Base-by-base conservation (phyloP, 192 early-diverging fungal species). In the Linnemannia exigua region DNA sequence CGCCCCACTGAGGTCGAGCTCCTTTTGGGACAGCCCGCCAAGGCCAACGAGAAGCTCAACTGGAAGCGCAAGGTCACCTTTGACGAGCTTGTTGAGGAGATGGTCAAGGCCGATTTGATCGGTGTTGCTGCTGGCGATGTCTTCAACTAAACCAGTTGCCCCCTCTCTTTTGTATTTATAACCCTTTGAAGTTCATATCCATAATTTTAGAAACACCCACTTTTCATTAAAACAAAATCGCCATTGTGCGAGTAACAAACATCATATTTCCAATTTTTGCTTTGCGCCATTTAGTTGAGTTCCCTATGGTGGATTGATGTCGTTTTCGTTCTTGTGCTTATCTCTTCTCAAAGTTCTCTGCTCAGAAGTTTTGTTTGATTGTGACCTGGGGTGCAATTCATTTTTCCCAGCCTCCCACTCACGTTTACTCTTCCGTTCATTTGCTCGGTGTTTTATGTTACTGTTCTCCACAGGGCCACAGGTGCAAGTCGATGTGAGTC, bases 1-100 rank as follows among this genome's bases (percentile, higher is more conserved):
- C 93, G 95, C 76, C 95, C 95, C 48, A 92, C 95, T 35, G 95
- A 96, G 87, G 95, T 96, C 36, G 95, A 96, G 71, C 75, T 95
- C 8, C 87, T 96, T 58, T 83, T 95, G 70, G 95, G 95, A 71
- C 90, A 95, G 77, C 94, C 95, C 51, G 78, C 92, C 22, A 96
- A 96, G 88, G 93, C 95, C 20, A 90, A 93, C 74, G 89, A 88
- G 66, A 80, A 85, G 35, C 88, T 96, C 44, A 89, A 90, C 36
- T 96, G 94, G 95, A 90, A 91, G 82, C 89, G 91, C 44, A 92
- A 92, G 82, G 94, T 95, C 52, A 84, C 88, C 37, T 96, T 94
- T 86, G 94, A 96, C 74, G 92, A 89, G 31, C 81, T 94, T 67
- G 91, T 94, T 28, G 88, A 88, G 67, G 93, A 94, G 87, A 94